Conservation (phyloP, 495 filamentous ascomycete genomes). For the Trichocladium antarcticum region DNA sequence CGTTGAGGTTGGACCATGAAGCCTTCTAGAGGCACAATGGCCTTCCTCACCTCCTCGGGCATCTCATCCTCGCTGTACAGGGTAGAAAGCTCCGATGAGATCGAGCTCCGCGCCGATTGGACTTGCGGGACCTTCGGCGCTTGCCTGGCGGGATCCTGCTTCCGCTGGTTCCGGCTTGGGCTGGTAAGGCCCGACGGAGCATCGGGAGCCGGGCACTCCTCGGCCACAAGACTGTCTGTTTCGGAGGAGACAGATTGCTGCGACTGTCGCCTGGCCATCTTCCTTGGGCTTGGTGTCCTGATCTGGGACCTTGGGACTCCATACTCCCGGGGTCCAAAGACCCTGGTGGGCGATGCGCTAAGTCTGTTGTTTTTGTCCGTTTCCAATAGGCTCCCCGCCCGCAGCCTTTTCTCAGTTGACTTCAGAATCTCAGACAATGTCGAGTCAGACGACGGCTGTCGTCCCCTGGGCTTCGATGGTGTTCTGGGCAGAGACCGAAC, state of each 20-base stretch:
- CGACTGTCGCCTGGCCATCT: constrained; percentile 22
- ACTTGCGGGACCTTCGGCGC: not conserved
- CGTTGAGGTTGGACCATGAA: constrained; percentile 7
- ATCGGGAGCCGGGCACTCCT: constrained; percentile 11
- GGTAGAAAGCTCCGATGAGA: constrained; percentile 35
- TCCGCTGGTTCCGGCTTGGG: constrained; percentile 18
- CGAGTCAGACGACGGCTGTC: constrained; percentile 29
- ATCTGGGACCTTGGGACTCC: not conserved
- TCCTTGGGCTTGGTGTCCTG: constrained; percentile 16
- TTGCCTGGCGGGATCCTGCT: constrained; percentile 4
- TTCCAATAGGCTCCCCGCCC: constrained; percentile 19
- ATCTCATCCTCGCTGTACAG: constrained; percentile 37
- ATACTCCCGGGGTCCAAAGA: not conserved
- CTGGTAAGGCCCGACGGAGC: constrained; percentile 14
- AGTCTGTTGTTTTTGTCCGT: not conserved
- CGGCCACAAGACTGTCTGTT: constrained; percentile 22
- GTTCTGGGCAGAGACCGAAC: constrained; percentile 13
- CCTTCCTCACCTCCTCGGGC: constrained; percentile 13
- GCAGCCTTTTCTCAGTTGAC: constrained; percentile 34
- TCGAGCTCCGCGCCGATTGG: constrained; percentile 25
- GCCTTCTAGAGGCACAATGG: constrained; percentile 9
- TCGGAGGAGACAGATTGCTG: constrained; percentile 29
- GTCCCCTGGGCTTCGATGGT: constrained; percentile 12
- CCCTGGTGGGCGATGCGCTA: not conserved
- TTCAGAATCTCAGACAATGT: constrained; percentile 33